A percentile compares a stretch with the other conserved stretches of the same genome.
Conservation (phyloP, 2,329 filamentous ascomycete species). For the Taxawa tesnikishii region DNA sequence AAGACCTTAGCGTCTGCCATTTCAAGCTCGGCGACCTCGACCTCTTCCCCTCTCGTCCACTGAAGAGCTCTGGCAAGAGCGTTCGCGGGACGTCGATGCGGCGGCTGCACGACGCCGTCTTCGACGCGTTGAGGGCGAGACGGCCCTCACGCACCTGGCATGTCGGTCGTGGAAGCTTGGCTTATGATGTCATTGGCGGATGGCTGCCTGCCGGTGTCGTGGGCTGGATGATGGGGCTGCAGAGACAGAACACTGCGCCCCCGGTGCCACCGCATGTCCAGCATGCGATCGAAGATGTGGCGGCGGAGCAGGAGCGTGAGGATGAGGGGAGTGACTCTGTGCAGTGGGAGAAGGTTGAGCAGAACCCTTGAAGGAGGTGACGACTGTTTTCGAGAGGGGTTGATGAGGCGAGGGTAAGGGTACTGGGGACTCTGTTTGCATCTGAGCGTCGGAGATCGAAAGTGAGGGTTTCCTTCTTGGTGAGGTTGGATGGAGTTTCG, state of each 20-base stretch:
- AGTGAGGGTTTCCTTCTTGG: too few relatives aligned
- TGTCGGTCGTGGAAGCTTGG: slow-evolving; percentile 70
- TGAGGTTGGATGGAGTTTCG: too few relatives aligned
- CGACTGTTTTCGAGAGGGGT: too few relatives aligned
- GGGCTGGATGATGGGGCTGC: slow-evolving; percentile 84
- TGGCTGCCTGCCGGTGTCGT: slow-evolving; percentile 68
- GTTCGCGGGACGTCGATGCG: slow-evolving; percentile 50
- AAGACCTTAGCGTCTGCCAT: slow-evolving; percentile 70
- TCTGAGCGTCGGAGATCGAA: too few relatives aligned
- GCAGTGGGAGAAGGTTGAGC: slow-evolving; percentile 34
- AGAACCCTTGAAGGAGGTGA: neutral
- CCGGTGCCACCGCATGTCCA: neutral
- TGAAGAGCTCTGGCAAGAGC: slow-evolving; percentile 31
- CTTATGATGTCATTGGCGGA: slow-evolving; percentile 75
- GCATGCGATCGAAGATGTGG: slow-evolving; percentile 16
- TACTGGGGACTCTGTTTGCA: too few relatives aligned
- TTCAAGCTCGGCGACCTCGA: slow-evolving; percentile 89
- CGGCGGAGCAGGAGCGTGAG: slow-evolving; percentile 20
- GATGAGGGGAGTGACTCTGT: slow-evolving; percentile 25
- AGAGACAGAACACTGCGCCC: slow-evolving; percentile 2
- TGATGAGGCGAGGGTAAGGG: too few relatives aligned
- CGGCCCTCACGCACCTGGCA: slow-evolving; percentile 51
- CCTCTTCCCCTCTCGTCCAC: slow-evolving; percentile 42
- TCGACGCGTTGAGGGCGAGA: slow-evolving; percentile 70
- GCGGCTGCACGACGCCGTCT: slow-evolving; percentile 74